Base-by-base conservation (phyloP, 352 stramenopile genomes). In the Phytopythium kandeliae region DNA sequence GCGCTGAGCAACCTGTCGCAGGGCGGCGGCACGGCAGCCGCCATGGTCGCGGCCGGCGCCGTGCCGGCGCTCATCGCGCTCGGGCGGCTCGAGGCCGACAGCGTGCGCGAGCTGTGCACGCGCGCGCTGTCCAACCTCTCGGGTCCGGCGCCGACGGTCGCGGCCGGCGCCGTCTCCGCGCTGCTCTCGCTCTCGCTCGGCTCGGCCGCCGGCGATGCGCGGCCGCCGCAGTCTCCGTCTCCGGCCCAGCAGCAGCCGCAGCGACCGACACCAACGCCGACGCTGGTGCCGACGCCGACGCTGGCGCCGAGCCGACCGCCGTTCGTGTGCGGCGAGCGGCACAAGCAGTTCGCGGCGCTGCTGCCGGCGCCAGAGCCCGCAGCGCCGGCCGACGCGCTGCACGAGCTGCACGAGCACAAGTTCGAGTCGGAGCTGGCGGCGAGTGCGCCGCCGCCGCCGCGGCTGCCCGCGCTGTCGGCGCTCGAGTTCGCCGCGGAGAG, bases 101-200 rank as follows among this genome's bases (percentile, higher is more conserved):
- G 72, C 0, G 74, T 88, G 12, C 77, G 75, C 2, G 78, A 90
- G 33, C 62, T 78, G 43, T 92, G 81, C 30, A 88, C 81, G 17
- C 55, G 85, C 9, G 78, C 81, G 15, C 55, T 92, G 9, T 85
- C 78, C 0, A 90, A 92, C 58, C 48, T 92, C 2, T 89, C 78
- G 6, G 59, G 65, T 9, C 68, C 86, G 38, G 88, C 78, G 0
- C 79, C 81, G 0, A 87, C 66, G 40, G 71, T 92, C 16, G 73
- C 86, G n/a, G 74, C 71, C 9, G 81, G 78, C 3, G 69, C 81
- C 1, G 75, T 92, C 2, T 78, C 76, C 0, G 76, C 67, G 3
- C 51, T 90, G 21, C 57, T 90, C 33, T 73, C 65, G 16, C 41
- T 88, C 4, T 85, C 76, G 0, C 46, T 88, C 4, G 60, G n/a